Conservation (phyloP, 331 rosid genomes). For the Quercus tomentella region DNA sequence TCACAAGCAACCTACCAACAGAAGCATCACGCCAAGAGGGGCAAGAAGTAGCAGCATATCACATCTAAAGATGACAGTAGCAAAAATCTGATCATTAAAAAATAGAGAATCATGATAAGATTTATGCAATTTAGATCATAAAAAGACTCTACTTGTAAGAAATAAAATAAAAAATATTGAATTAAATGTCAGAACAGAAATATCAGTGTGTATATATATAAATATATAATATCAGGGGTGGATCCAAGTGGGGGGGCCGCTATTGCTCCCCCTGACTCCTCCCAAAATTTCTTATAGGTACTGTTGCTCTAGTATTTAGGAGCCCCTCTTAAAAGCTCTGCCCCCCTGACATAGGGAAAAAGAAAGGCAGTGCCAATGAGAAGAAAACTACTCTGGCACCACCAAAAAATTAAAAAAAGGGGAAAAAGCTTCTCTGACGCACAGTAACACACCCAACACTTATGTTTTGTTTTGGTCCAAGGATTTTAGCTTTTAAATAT, state of each 20-base stretch:
- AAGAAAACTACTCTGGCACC: too few relatives aligned
- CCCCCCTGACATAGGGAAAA: too few relatives aligned
- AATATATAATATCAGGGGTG: neutral
- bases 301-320: too few relatives aligned
- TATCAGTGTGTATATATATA: neutral
- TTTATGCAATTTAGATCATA: neutral
- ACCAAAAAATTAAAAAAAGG: too few relatives aligned
- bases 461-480: too few relatives aligned
- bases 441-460: too few relatives aligned
- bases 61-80: constrained; percentile 81
- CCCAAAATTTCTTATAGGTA: too few relatives aligned
- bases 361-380: too few relatives aligned
- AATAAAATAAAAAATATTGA: neutral
- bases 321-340: too few relatives aligned
- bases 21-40: constrained; percentile 78
- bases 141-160: neutral
- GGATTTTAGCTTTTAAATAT: too few relatives aligned
- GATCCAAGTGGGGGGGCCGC: accelerated
- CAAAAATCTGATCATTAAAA: constrained; percentile 68
- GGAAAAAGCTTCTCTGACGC: too few relatives aligned
- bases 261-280: too few relatives aligned
- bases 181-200: neutral
- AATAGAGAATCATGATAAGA: constrained; percentile 23
- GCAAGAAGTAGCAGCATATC: constrained; percentile 80
- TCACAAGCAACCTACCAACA: constrained; percentile 62